Conservation (phyloP, 202 grass and related monocot species). For the Schoenoplectus triqueter region DNA sequence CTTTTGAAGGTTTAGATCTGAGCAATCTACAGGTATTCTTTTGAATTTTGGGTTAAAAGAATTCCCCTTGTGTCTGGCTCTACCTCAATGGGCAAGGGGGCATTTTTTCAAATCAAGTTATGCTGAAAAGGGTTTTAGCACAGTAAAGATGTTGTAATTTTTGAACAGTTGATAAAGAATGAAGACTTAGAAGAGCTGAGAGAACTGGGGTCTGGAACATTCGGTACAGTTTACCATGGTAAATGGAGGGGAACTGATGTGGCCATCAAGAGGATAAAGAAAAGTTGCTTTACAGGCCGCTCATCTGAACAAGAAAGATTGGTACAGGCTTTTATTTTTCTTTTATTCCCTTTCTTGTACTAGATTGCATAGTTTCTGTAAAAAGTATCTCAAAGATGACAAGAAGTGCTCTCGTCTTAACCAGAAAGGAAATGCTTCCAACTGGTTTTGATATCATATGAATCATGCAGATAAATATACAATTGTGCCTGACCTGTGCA, state of each 20-base stretch:
- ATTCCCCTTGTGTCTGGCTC: neutral
- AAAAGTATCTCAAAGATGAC: slow-evolving; percentile 12
- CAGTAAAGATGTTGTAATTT: neutral
- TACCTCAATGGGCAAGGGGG: neutral
- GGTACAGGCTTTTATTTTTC: slow-evolving; percentile 47
- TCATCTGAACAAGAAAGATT: slow-evolving; percentile 97
- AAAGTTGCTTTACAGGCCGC: slow-evolving; percentile 83
- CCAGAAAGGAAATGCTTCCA: neutral
- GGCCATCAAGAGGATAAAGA: slow-evolving; percentile 98
- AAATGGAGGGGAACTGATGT: slow-evolving; percentile 99
- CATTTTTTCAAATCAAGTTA: neutral
- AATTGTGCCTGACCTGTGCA: neutral
- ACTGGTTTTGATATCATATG: neutral
- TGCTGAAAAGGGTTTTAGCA: slow-evolving; percentile 2
- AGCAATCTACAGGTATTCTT: slow-evolving; percentile 88
- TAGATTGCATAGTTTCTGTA: neutral
- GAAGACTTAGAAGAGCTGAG: slow-evolving; percentile 94
- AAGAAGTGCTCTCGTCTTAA: neutral
- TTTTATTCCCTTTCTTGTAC: slow-evolving; percentile 22
- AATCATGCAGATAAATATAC: slow-evolving; percentile 13
- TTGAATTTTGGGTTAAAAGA: neutral
- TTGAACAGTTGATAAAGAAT: slow-evolving; percentile 89
- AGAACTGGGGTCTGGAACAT: slow-evolving; percentile 96
- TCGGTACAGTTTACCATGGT: slow-evolving; percentile 95
- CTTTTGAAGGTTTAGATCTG: slow-evolving; percentile 60